Evolutionary conservation across 1,284 basidiomycete genomes (phyloP).

Genomic region (Phenoliferia sp.): DNA sequence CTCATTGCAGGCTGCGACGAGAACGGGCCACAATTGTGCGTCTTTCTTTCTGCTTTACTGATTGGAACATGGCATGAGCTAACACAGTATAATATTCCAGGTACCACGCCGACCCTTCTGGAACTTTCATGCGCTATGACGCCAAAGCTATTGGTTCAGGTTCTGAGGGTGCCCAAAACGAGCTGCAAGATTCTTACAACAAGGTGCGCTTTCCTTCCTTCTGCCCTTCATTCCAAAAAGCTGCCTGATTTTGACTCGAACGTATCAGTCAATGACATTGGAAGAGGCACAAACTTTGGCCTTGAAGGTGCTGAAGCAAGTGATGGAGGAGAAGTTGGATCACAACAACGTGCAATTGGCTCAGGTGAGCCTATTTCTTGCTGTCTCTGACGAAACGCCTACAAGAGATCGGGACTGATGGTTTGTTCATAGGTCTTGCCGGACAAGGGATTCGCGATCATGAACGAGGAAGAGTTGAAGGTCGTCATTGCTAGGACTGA

Average conservation of each 20-base stretch:
- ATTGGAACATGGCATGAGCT: background rate
- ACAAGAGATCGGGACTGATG: background rate
- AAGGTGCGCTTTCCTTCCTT: constrained; percentile 56
- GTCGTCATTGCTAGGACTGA: constrained; percentile 51
- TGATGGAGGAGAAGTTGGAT: constrained; percentile 99
- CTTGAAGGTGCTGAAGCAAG: constrained; percentile 90
- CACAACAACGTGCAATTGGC: constrained; percentile 97
- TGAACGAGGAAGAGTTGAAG: constrained; percentile 70
- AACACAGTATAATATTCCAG: constrained; percentile 45
- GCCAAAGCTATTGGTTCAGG: constrained; percentile 99
- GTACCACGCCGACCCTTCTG: constrained; percentile 98
- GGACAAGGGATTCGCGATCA: constrained; percentile 72
- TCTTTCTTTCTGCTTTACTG: background rate
- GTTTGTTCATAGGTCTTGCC: constrained; percentile 58
- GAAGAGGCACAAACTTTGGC: constrained; percentile 82
- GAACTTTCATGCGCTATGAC: constrained; percentile 93
- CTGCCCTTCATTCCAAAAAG: background rate
- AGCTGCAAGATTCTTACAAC: constrained; percentile 96
- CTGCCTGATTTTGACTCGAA: background rate
- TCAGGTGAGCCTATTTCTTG: constrained; percentile 54
- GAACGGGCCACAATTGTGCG: constrained; percentile 86
- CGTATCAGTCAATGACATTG: constrained; percentile 77
- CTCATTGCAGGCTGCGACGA: constrained; percentile 96
- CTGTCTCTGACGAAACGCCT: background rate
- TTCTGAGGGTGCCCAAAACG: constrained; percentile 94